These are phyloP conservation scores for Fonsecaea nubica DNA, from an alignment of 2,329 filamentous ascomycete genomes.

Conservation along the genomic window DNA sequence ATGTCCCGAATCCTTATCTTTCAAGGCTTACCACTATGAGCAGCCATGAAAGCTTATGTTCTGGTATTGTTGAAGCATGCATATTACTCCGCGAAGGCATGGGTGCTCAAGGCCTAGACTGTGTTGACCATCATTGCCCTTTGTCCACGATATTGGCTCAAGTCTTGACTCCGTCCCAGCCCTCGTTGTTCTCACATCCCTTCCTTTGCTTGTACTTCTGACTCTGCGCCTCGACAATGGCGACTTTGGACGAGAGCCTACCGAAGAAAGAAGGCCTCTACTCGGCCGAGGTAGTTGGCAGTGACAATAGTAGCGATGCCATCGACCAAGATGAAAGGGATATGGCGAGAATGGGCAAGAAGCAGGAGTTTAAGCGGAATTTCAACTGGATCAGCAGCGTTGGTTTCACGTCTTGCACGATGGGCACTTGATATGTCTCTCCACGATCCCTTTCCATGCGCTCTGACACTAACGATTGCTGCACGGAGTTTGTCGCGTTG, in stretches of 20 bases:
- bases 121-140: background rate
- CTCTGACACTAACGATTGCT: slow-evolving; percentile 6
- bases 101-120: background rate
- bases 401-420: slow-evolving; percentile 23
- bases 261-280: slow-evolving; percentile 2
- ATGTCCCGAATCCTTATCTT: slow-evolving; percentile 6
- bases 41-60: background rate
- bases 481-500: slow-evolving; percentile 23
- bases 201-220: background rate
- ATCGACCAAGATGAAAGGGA: slow-evolving; percentile 19
- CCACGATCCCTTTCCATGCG: background rate
- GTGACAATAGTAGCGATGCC: slow-evolving; percentile 7
- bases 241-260: background rate
- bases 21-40: slow-evolving; percentile 1
- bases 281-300: slow-evolving; percentile 2
- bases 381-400: slow-evolving; percentile 28
- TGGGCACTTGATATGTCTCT: slow-evolving; percentile 24
- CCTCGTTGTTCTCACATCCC: background rate
- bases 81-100: background rate
- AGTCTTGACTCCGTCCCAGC: background rate
- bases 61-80: background rate
- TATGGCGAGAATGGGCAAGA: slow-evolving; percentile 25
- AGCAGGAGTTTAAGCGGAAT: slow-evolving; percentile 24
- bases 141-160: background rate
- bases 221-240: background rate